Conservation (phyloP, 2,329 filamentous ascomycete species). For the Colletotrichum horii region DNA sequence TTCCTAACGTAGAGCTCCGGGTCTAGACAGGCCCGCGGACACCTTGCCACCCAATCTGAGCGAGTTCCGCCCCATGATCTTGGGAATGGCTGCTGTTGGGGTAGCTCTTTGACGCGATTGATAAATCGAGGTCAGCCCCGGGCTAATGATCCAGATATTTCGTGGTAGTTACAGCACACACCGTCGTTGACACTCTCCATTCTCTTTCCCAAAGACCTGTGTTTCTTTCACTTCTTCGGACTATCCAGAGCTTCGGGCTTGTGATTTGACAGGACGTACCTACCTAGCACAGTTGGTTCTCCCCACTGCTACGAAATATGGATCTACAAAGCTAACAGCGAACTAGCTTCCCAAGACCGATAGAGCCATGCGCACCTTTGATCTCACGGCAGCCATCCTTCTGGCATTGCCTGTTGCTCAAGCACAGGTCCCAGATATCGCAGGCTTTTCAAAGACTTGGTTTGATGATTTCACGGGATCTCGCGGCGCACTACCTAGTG, state of each 20-base stretch:
- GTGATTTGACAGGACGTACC: background rate
- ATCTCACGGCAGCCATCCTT: background rate
- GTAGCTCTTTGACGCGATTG: background rate
- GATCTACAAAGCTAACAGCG: background rate
- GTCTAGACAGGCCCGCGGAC: background rate
- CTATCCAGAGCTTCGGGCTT: background rate
- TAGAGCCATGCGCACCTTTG: background rate
- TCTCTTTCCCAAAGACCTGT: background rate
- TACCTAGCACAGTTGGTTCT: background rate
- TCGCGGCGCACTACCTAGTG: slow-evolving; percentile 36
- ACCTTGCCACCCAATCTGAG: background rate
- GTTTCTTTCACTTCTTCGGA: background rate
- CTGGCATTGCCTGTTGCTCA: background rate
- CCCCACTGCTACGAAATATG: background rate
- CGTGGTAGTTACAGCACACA: background rate
- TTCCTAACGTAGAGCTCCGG: background rate
- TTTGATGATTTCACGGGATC: slow-evolving; percentile 46
- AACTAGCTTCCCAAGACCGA: background rate
- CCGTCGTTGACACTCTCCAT: background rate
- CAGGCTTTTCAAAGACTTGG: slow-evolving; percentile 44
- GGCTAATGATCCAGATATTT: background rate
- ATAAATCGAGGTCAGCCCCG: background rate
- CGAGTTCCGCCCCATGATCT: background rate
- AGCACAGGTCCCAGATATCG: slow-evolving; percentile 14
- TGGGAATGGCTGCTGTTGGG: background rate